phyloP scores from a whole-genome alignment of 495 filamentous ascomycete species.

The Hapsidospora chrysogenum region DNA sequence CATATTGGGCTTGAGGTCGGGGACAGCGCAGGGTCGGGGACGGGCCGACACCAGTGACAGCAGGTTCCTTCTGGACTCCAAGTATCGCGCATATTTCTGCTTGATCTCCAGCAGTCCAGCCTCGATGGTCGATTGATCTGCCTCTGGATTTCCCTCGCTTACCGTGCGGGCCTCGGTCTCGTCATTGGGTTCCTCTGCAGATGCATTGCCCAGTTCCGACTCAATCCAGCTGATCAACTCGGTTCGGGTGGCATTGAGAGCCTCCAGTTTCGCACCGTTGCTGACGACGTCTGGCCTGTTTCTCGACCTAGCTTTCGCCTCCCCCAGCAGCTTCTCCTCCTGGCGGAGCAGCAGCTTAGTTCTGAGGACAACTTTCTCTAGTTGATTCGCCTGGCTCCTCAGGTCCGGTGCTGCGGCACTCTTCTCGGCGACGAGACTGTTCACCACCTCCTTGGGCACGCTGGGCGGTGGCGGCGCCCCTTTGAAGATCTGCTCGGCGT shows the following conservation, averaged over 20 bases:
- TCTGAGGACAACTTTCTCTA: slow-evolving; percentile 48
- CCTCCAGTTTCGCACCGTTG: slow-evolving; percentile 25
- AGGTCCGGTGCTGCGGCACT: slow-evolving; percentile 15
- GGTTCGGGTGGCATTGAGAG: slow-evolving; percentile 36
- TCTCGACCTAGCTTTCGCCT: slow-evolving; percentile 27
- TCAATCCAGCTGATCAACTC: slow-evolving; percentile 62
- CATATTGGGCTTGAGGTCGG: slow-evolving; percentile 5
- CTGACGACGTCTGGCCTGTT: slow-evolving; percentile 13
- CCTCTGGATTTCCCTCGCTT: slow-evolving; percentile 16
- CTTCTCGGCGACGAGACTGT: slow-evolving; percentile 18
- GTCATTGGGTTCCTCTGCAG: slow-evolving; percentile 20
- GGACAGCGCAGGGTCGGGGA: slow-evolving; percentile 8
- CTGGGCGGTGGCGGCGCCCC: slow-evolving; percentile 26
- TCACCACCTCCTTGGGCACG: slow-evolving; percentile 27
- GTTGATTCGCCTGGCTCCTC: slow-evolving; percentile 35
- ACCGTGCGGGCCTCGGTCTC: slow-evolving; percentile 24
- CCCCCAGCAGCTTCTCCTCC: slow-evolving; percentile 44
- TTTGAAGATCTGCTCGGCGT: slow-evolving; percentile 22
- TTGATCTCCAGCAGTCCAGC: slow-evolving; percentile 22
- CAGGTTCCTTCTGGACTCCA: slow-evolving; percentile 25
- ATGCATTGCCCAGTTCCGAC: slow-evolving; percentile 39
- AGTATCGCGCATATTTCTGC: slow-evolving; percentile 29
- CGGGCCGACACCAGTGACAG: slow-evolving; percentile 14
- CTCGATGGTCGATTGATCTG: slow-evolving; percentile 25
- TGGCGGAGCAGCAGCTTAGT: slow-evolving; percentile 42